Base-by-base conservation (phyloP, 2,329 filamentous ascomycete genomes). In the Lizonia empirigonia region DNA sequence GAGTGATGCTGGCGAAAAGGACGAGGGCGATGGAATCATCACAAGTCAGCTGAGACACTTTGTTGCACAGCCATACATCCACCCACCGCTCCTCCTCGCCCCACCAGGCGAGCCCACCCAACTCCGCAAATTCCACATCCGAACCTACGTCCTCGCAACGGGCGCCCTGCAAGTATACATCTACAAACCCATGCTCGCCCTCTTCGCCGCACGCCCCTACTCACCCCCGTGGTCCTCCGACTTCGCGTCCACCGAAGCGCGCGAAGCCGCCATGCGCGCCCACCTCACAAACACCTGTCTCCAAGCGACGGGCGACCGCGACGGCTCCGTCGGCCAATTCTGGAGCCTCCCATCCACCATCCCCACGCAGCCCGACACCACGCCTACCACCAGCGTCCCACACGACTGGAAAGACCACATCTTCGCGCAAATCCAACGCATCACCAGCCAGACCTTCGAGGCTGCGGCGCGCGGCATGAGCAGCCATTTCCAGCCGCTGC, bases 281-380 rank as follows among this genome's bases (percentile, higher is more conserved):
- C 94, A 97, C 69, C 81, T 99, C 3, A 99, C 94, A 35, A 99
- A 99, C 72, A 97, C 94, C 2, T 99, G 94, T 71, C 84, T 97
- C 1, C 94, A 97, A 71, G 81, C 82, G 23, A 67, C 69, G 18
- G 64, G 71, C 35, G 73, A 81, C 50, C 65, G 83, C 53, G 82
- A 85, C 57, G 86, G 85, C 42, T 85, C 83, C 12, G 91, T 96
- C 8, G 81, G 82, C 7, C 77, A 83, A 0, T 96, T 96, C 78
- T 94, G 89, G 86, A 77, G 82, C 5, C 76, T 97, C 0, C 78
- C 82, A 0, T 69, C 71, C 20, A 42, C 2, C 5, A 50, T 63
- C 1, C 55, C 60, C 2, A 0, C 37, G 0, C 59, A 52, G 56
- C 78, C 23, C 13, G 20, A 36, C n/a, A 16, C 30, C 12, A 7